phyloP scores from a whole-genome alignment of 306 rosid genomes.

The Dryas drummondii region DNA sequence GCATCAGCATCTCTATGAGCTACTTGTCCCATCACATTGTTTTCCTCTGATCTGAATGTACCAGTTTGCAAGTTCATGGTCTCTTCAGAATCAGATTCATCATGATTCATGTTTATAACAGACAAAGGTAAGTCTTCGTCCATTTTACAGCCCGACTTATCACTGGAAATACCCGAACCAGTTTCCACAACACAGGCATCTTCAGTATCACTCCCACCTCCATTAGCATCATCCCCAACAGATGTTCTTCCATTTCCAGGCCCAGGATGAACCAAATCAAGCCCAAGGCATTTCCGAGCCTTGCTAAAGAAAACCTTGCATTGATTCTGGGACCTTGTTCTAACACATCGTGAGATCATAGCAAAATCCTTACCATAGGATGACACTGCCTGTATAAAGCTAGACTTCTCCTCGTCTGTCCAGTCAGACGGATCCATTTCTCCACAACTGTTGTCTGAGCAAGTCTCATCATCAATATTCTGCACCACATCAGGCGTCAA shows the following conservation, averaged over 20 bases:
- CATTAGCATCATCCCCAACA: conserved; percentile 56
- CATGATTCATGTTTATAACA: conserved; percentile 35
- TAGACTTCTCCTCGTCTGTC: conserved; percentile 85
- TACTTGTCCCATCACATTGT: conserved; percentile 25
- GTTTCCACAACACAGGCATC: conserved; percentile 63
- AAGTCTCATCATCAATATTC: conserved; percentile 65
- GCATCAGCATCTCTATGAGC: conserved; percentile 29
- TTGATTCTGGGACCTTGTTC: conserved; percentile 75
- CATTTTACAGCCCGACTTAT: conserved; percentile 54
- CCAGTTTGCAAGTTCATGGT: conserved; percentile 37
- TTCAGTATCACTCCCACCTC: conserved; percentile 75
- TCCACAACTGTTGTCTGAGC: conserved; percentile 93
- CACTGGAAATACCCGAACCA: conserved; percentile 49
- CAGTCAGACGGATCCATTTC: conserved; percentile 81
- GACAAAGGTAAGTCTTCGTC: conserved; percentile 49
- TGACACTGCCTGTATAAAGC: conserved; percentile 80
- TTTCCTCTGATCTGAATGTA: conserved; percentile 35
- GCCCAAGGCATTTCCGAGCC: conserved; percentile 86
- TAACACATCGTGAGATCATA: conserved; percentile 62
- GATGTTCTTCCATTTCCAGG: conserved; percentile 50
- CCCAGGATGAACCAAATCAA: conserved; percentile 54
- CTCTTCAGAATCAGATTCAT: conserved; percentile 48
- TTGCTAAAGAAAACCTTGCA: conserved; percentile 95
- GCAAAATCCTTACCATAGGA: conserved; percentile 76
- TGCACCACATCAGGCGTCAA: conserved; percentile 43